These are phyloP conservation scores for Bipolaris zeicola DNA, from an alignment of 2,329 filamentous ascomycete species.

Conservation along the genomic window DNA sequence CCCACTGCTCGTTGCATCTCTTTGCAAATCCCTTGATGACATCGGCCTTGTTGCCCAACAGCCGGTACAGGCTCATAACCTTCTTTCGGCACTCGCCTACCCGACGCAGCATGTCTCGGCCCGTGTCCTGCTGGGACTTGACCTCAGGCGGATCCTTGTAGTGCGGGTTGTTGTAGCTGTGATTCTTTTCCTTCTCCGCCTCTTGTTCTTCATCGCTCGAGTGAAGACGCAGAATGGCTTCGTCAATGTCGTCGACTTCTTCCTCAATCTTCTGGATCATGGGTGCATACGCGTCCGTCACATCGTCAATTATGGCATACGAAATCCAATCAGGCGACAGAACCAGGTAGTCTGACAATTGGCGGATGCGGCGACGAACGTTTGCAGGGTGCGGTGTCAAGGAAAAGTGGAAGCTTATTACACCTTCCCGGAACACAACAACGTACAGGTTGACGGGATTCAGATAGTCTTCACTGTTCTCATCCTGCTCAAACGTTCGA, in stretches of 20 bases:
- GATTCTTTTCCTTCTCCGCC: conserved; percentile 31
- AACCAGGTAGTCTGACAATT: conserved; percentile 91
- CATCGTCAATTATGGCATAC: conserved; percentile 97
- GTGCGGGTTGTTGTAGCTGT: conserved; percentile 40
- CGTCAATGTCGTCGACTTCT: conserved; percentile 96
- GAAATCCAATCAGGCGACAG: conserved; percentile 97
- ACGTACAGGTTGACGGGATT: conserved; percentile 98
- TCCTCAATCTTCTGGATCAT: conserved; percentile 92
- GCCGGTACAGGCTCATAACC: conserved; percentile 92
- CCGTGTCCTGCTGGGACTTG: conserved; percentile 52
- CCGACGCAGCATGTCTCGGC: conserved; percentile 84
- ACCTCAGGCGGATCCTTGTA: conserved; percentile 45
- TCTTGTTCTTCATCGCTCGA: conserved; percentile 55
- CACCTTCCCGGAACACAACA: conserved; percentile 92
- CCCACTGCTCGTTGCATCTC: conserved; percentile 96
- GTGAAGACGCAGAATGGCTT: conserved; percentile 83
- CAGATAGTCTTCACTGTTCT: conserved; percentile 84
- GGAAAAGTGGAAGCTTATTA: conserved; percentile 97
- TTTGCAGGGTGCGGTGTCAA: conserved; percentile 95
- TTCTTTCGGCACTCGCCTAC: conserved; percentile 96
- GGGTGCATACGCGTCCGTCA: conserved; percentile 93
- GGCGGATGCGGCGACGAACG: conserved; percentile 88
- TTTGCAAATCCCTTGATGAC: conserved; percentile 99
- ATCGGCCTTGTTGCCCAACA: conserved; percentile 96
- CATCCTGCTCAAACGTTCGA: conserved; percentile 94